Percentiles rank a stretch among this genome's conserved stretches.
Evolutionary conservation across 768 basidiomycete species (phyloP).

Genomic region (Leccinum imitatum): DNA sequence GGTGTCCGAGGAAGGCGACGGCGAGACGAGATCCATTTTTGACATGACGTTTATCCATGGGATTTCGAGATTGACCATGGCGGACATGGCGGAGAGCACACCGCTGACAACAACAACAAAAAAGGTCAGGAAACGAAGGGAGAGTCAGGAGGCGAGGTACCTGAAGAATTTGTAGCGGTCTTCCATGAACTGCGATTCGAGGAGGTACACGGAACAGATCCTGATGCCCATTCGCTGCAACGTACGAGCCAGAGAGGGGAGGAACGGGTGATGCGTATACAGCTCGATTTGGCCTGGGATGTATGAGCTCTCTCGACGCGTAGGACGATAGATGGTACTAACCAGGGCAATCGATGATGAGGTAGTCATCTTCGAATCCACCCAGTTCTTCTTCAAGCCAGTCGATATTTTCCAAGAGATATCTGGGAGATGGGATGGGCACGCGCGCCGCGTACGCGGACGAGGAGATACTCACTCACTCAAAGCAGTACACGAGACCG

Average conservation of each 20-base stretch:
- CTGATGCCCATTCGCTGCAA: constrained; percentile 76
- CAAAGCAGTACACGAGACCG: constrained; percentile 96
- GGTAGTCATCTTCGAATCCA: constrained; percentile 93
- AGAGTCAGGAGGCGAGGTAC: constrained; percentile 35
- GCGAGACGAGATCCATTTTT: constrained; percentile 95
- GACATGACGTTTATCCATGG: constrained; percentile 99
- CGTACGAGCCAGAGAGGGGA: constrained; percentile 84
- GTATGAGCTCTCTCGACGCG: constrained; percentile 7
- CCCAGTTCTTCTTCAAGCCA: constrained; percentile 98
- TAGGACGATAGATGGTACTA: constrained; percentile 15
- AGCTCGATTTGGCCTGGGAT: constrained; percentile 91
- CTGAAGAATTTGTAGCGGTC: constrained; percentile 98
- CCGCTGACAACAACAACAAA: constrained; percentile 50
- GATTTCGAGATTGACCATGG: constrained; percentile 97
- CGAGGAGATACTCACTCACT: constrained; percentile 72
- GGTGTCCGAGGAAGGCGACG: constrained; percentile 30
- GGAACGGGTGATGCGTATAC: constrained; percentile 97
- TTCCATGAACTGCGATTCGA: constrained; percentile 99
- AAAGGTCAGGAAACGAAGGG: constrained; percentile 3
- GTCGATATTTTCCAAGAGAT: constrained; percentile 94
- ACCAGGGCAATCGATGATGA: constrained; percentile 92
- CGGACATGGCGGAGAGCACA: constrained; percentile 96
- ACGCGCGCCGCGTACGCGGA: neutral
- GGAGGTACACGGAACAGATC: constrained; percentile 86
- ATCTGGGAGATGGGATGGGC: constrained; percentile 49